Conservation (phyloP, 306 rosid species). For the Erythrophleum fordii region DNA sequence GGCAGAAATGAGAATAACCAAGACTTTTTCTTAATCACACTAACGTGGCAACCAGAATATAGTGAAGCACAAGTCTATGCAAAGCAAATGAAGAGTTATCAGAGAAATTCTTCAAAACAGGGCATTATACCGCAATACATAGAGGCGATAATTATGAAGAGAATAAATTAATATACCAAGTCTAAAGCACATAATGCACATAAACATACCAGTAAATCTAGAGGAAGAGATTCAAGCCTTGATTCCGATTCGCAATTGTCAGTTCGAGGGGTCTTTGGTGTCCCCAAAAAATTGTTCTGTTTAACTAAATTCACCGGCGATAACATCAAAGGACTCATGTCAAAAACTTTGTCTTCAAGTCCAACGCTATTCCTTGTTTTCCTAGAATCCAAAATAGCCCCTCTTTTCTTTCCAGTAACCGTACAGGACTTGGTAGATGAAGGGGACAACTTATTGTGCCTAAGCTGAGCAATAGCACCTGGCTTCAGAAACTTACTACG, state of each 20-base stretch:
- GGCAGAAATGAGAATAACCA: neutral
- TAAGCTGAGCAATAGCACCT: slow-evolving; percentile 79
- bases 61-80: neutral
- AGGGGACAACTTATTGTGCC: slow-evolving; percentile 45
- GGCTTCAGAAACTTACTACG: slow-evolving; percentile 74
- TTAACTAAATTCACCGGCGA: slow-evolving; percentile 73
- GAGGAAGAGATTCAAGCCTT: slow-evolving; percentile 80
- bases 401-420: slow-evolving; percentile 69
- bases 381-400: slow-evolving; percentile 49
- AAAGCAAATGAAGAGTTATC: neutral
- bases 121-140: neutral
- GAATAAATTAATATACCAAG: neutral
- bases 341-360: slow-evolving; percentile 48
- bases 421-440: slow-evolving; percentile 51
- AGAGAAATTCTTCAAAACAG: neutral
- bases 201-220: slow-evolving; percentile 75
- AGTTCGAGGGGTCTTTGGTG: slow-evolving; percentile 70
- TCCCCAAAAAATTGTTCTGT: slow-evolving; percentile 52
- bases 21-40: neutral
- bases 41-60: neutral
- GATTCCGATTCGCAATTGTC: slow-evolving; percentile 70
- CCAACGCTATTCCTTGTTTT: slow-evolving; percentile 37
- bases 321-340: slow-evolving; percentile 68
- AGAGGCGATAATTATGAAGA: neutral
- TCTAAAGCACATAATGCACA: neutral